Conservation (phyloP, 805 yeast species). For the Kregervanrija pseudodelftensis region DNA sequence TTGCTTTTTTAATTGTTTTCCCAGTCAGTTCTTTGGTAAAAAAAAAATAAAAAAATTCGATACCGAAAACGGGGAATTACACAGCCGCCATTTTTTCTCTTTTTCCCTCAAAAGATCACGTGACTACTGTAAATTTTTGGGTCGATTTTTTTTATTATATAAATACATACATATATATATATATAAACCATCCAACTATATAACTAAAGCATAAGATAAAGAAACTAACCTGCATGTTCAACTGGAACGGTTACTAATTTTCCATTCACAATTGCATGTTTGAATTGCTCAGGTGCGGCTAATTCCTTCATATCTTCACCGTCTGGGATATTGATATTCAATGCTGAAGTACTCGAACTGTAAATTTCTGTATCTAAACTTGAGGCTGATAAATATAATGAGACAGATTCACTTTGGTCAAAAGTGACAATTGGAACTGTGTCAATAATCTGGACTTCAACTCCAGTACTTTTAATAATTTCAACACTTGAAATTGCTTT, state of each 20-base stretch:
- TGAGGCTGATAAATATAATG: conserved; percentile 65
- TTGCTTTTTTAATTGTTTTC: no score
- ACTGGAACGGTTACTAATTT: conserved; percentile 64
- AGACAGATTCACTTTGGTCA: conserved; percentile 86
- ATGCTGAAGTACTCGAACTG: conserved; percentile 77
- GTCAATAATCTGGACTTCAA: conserved; percentile 84
- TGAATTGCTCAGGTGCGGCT: conserved; percentile 88
- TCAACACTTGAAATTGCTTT: conserved; percentile 83
- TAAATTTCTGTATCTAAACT: conserved; percentile 72
- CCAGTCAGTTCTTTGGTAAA: no score
- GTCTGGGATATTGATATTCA: conserved; percentile 79
- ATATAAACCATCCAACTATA: no score
- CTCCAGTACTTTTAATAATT: conserved; percentile 69
- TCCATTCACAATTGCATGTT: conserved; percentile 58
- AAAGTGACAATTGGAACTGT: conserved; percentile 73
- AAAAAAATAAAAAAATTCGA: no score
- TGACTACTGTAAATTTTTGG: no score
- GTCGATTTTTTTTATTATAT: no score
- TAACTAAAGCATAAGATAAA: no score
- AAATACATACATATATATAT: no score
- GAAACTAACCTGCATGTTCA: conserved; percentile 64
- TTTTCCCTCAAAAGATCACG: no score
- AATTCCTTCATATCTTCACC: conserved; percentile 73
- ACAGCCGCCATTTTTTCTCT: no score
- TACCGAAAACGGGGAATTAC: no score